Percentiles rank a stretch among this genome's conserved stretches.
phyloP scores from a whole-genome alignment of 768 basidiomycete species.

The Serendipita sp. region DNA sequence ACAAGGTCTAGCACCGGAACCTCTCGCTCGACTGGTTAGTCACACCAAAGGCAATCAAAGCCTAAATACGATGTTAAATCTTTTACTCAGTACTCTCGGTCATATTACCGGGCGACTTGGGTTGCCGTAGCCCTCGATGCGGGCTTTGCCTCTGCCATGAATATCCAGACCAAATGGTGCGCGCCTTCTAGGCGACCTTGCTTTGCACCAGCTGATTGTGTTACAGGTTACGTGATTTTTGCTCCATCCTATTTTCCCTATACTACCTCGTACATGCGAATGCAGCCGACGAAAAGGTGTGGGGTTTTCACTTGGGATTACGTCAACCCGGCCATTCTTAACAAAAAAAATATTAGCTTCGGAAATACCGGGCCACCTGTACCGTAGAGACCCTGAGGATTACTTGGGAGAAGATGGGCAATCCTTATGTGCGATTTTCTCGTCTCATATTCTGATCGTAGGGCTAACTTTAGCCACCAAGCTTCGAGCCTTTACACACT shows the following conservation, averaged over 20 bases:
- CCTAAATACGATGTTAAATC: conserved; percentile 1
- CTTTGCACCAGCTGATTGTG: background rate
- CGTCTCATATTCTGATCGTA: conserved; percentile 10
- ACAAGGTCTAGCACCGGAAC: conserved; percentile 62
- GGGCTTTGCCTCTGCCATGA: conserved; percentile 92
- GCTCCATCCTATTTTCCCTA: conserved; percentile 65
- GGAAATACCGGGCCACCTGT: conserved; percentile 80
- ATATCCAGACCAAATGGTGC: conserved; percentile 67
- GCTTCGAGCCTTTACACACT: conserved; percentile 47
- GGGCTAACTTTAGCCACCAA: conserved; percentile 19
- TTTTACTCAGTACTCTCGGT: conserved; percentile 57
- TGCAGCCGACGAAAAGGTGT: conserved; percentile 93
- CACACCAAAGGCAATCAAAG: background rate
- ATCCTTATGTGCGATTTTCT: conserved; percentile 58
- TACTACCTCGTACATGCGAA: conserved; percentile 86
- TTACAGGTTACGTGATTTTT: conserved; percentile 55
- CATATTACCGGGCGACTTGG: conserved; percentile 95
- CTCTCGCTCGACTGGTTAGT: conserved; percentile 70
- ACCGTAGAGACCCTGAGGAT: conserved; percentile 91
- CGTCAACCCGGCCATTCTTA: background rate
- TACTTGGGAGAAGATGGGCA: conserved; percentile 94
- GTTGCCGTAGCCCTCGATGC: conserved; percentile 89
- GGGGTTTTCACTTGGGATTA: conserved; percentile 12
- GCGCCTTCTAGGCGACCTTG: background rate
- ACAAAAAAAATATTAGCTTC: conserved; percentile 39